Percentiles rank a stretch among this genome's conserved stretches.
Evolutionary conservation across 352 stramenopile genomes (phyloP).

Genomic region (Stephanocyclus meneghinianus): DNA sequence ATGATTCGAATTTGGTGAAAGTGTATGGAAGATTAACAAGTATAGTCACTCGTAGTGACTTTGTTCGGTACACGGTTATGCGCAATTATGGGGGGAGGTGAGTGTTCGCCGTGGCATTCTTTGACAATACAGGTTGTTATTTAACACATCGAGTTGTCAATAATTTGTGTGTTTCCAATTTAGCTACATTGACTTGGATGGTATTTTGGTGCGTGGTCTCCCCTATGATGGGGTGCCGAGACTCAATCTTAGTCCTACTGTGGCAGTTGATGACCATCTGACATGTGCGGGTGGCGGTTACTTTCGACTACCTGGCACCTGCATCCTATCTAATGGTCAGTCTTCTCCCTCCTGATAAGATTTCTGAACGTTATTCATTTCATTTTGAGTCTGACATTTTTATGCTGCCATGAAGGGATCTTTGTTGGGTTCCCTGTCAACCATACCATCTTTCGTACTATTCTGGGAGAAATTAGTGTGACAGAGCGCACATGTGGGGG

Average conservation of each 20-base stretch:
- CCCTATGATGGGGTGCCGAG: background rate
- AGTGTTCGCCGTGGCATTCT: too few species aligned
- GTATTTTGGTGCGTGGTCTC: background rate
- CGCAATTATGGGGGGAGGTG: background rate
- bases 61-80: background rate
- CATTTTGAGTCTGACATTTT: too few species aligned
- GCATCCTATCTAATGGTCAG: background rate
- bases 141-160: too few species aligned
- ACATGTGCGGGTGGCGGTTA: background rate
- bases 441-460: background rate
- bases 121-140: too few species aligned
- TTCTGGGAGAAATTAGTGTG: background rate
- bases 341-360: too few species aligned
- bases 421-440: too few species aligned
- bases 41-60: background rate
- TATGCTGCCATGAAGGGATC: too few species aligned
- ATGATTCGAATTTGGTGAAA: background rate
- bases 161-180: too few species aligned
- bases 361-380: too few species aligned
- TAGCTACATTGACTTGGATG: background rate
- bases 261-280: background rate
- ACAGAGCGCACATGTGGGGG: background rate
- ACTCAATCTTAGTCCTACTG: conserved; percentile 3
- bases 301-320: background rate
- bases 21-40: background rate